Evolutionary conservation across 805 yeast species (phyloP).

Genomic region (Lipomyces yamadae): DNA sequence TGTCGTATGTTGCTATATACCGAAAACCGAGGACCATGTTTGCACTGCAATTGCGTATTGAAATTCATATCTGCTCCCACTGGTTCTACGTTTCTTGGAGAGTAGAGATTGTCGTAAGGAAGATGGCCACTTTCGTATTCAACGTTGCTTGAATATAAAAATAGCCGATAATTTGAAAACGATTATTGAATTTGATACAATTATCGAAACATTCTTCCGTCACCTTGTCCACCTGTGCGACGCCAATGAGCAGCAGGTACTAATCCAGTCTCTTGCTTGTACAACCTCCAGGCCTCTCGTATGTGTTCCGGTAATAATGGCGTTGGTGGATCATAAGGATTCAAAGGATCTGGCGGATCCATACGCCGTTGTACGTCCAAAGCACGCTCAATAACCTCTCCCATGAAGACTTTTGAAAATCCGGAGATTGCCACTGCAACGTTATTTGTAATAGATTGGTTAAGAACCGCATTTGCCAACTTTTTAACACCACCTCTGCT

Average conservation of each 20-base stretch:
- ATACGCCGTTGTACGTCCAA: constrained; percentile 41
- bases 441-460: constrained; percentile 78
- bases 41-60: background rate
- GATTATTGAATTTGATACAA: background rate
- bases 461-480: constrained; percentile 75
- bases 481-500: constrained; percentile 78
- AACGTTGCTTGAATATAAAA: background rate
- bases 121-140: too few species aligned
- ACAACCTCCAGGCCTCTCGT: constrained; percentile 85
- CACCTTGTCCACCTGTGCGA: constrained; percentile 70
- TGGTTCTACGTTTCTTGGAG: background rate
- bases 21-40: background rate
- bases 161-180: background rate
- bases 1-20: background rate
- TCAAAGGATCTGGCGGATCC: constrained; percentile 48
- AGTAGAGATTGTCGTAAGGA: background rate
- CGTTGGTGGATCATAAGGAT: constrained; percentile 38
- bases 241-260: constrained; percentile 71
- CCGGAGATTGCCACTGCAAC: constrained; percentile 84
- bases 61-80: background rate
- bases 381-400: constrained; percentile 78
- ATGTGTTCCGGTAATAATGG: constrained; percentile 85
- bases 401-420: constrained; percentile 84
- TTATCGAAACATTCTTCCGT: constrained; percentile 70
- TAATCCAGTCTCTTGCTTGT: constrained; percentile 67